phyloP scores from a whole-genome alignment of 768 basidiomycete genomes.

The Lactarius sp. region DNA sequence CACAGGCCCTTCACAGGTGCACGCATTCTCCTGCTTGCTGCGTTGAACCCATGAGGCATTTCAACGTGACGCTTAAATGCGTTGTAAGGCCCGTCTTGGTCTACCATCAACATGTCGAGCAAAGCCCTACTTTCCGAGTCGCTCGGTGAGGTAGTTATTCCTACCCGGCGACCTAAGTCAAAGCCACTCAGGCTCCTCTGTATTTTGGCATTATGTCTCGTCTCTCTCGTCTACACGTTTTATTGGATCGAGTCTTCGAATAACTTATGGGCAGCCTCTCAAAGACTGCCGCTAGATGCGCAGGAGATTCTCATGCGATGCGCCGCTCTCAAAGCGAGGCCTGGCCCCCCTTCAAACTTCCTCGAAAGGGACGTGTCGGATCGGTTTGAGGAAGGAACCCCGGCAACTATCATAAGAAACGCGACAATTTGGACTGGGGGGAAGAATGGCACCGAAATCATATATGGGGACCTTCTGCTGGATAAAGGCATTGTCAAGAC shows the following conservation, averaged over 20 bases:
- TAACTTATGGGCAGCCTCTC: neutral
- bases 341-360: conserved; percentile 34
- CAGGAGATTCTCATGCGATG: conserved; percentile 32
- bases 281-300: conserved; percentile 28
- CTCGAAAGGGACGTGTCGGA: conserved; percentile 43
- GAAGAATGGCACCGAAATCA: conserved; percentile 47
- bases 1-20: too few relatives aligned
- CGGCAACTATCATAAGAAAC: conserved; percentile 64
- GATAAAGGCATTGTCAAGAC: conserved; percentile 59
- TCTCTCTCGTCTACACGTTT: conserved; percentile 9
- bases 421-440: conserved; percentile 63
- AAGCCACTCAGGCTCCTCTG: neutral
- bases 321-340: conserved; percentile 28
- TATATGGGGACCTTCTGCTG: conserved; percentile 61
- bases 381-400: conserved; percentile 60
- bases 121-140: conserved; percentile 5
- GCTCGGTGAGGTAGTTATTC: neutral
- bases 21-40: neutral
- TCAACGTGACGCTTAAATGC: conserved; percentile 8
- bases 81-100: neutral
- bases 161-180: neutral
- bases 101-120: conserved; percentile 10
- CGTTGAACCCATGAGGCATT: conserved; percentile 16
- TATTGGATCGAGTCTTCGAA: conserved; percentile 10
- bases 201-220: conserved; percentile 6